phyloP scores from a whole-genome alignment of 768 basidiomycete species.

The Tylopilus vinaceipallidus region DNA sequence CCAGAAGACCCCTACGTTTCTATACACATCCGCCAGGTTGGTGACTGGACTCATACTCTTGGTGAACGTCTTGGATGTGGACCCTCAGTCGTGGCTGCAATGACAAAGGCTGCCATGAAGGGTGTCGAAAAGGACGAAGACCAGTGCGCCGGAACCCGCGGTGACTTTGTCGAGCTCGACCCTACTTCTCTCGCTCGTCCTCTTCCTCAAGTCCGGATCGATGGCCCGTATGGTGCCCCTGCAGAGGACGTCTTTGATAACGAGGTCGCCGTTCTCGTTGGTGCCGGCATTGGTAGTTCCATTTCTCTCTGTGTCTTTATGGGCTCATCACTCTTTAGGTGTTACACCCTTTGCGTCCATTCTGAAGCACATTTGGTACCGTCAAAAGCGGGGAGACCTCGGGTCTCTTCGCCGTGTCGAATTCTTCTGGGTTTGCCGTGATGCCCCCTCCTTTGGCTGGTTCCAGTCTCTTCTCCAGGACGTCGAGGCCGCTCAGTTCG shows the following conservation, averaged over 20 bases:
- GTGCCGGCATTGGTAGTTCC: slow-evolving; percentile 83
- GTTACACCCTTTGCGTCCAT: slow-evolving; percentile 96
- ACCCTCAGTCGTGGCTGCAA: slow-evolving; percentile 69
- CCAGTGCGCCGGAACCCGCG: slow-evolving; percentile 49
- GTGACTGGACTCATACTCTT: slow-evolving; percentile 81
- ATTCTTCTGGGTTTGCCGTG: slow-evolving; percentile 93
- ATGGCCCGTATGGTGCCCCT: slow-evolving; percentile 92
- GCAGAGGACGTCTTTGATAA: slow-evolving; percentile 86
- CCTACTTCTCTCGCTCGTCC: slow-evolving; percentile 42
- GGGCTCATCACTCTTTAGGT: slow-evolving; percentile 38
- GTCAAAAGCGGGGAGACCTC: slow-evolving; percentile 72
- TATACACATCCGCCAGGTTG: slow-evolving; percentile 90
- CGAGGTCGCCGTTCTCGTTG: slow-evolving; percentile 88
- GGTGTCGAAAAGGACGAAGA: slow-evolving; percentile 62
- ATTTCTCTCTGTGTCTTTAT: neutral
- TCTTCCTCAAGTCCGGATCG: slow-evolving; percentile 74
- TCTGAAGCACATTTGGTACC: slow-evolving; percentile 95
- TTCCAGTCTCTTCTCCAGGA: slow-evolving; percentile 88
- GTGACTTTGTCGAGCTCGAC: slow-evolving; percentile 81
- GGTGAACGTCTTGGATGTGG: slow-evolving; percentile 85
- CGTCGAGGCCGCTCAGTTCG: slow-evolving; percentile 84
- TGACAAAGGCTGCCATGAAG: slow-evolving; percentile 78
- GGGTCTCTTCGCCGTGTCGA: slow-evolving; percentile 86
- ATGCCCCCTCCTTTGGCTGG: slow-evolving; percentile 98
- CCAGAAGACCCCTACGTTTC: slow-evolving; percentile 93